Evolutionary conservation across 1,139 yeast species (phyloP), one percentile per base, ranked within the genome.

Genomic region (Suhomyces chickasaworum): DNA sequence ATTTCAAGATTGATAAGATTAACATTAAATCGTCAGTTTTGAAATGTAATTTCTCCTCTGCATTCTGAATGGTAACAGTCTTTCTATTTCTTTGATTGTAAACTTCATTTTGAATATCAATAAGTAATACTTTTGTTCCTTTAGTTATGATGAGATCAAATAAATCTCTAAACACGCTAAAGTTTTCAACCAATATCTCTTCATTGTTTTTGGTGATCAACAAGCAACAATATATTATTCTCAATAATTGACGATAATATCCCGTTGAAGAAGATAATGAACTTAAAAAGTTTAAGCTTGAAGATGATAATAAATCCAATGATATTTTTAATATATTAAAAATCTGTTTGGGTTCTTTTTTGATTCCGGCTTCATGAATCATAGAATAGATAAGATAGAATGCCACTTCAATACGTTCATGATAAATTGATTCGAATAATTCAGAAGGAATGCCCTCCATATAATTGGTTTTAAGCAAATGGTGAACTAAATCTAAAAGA

Each of bases 321-420:
- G 77, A 53, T 1, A 68, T 66, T 42, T 70, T 69, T 16, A 80
- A 59, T 9, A 79, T 64, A 16, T 72, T 68, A 49, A 77, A 67
- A 0, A 74, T 58, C 17, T 59, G 54, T 5, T 57, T 58, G n/a
- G 64, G 60, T 22, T 60, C 52, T 27, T 65, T 57, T 4, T 65
- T 62, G 12, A 72, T 60, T 15, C 55, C 49, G 10, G 49, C 36
- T 41, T 56, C 55, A 45, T 61, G 57, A 43, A 80, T 73, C 27
- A 80, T 59, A 2, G 79, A 68, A 58, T 80, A 80, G 37, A 79
- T 65, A 37, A 89, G 72, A 57, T 79, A 83, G 59, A 89, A 89
- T 1, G 89, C 79, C 48, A 88, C 65, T 55, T 88, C 91, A 37
- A 84, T 70, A 42, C 96, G 76, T 44, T 80, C 88, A 44, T 77